A percentile compares a stretch with the other conserved stretches of the same genome.
Evolutionary conservation across 176 grass and related monocot genomes (phyloP).

Genomic region (Oryza punctata): DNA sequence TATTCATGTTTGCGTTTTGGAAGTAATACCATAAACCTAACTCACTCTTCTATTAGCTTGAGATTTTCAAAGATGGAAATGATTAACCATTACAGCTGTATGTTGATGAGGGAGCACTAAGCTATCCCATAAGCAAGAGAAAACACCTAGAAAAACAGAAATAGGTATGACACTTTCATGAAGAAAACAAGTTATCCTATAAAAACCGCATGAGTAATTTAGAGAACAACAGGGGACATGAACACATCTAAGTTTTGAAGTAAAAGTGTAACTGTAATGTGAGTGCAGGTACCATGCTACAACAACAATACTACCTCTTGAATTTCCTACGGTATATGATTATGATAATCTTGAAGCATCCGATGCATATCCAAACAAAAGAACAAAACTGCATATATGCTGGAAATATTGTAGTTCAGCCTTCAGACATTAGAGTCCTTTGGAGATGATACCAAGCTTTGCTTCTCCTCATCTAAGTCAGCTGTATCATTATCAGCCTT

Average conservation of each 20-base stretch:
- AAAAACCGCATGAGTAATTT: not conserved
- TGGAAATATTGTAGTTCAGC: constrained; percentile 10
- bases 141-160: not conserved
- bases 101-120: not conserved
- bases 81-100: not conserved
- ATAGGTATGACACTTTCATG: not conserved
- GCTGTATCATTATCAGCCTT: not conserved
- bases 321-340: constrained; percentile 12
- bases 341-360: not conserved
- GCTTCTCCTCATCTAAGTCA: constrained; percentile 52
- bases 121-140: not conserved
- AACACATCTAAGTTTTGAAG: not conserved
- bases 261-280: constrained; percentile 24
- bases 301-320: constrained; percentile 9
- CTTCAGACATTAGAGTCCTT: constrained; percentile 27
- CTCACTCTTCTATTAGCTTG: not conserved
- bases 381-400: constrained; percentile 23
- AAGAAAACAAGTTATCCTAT: not conserved
- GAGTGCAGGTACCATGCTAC: not conserved
- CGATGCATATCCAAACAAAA: not conserved
- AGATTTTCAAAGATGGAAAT: not conserved
- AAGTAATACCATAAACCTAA: not conserved
- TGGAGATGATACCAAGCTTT: constrained; percentile 50
- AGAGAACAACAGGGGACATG: not conserved
- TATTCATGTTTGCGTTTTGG: not conserved